Evolutionary conservation across 2,329 filamentous ascomycete genomes (phyloP).

Genomic region (Parascedosporium putredinis): DNA sequence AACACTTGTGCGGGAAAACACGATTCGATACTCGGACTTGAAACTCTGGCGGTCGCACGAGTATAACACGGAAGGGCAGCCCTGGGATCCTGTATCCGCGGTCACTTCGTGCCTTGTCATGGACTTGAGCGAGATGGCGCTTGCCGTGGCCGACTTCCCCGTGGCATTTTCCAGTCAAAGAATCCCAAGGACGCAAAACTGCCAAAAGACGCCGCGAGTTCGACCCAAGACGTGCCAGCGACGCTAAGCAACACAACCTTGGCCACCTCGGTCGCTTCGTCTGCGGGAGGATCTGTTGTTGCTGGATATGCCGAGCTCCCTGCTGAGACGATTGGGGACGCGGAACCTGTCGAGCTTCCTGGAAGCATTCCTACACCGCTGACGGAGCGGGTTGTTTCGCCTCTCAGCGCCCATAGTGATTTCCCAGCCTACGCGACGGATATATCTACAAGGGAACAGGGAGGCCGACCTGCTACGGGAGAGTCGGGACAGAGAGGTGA

Average conservation of each 20-base stretch:
- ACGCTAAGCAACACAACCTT: conserved; percentile 7
- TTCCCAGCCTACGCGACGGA: not conserved
- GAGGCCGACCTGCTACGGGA: not conserved
- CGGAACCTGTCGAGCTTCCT: not conserved
- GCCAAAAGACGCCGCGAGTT: conserved; percentile 26
- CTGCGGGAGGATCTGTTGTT: conserved; percentile 10
- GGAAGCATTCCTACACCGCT: not conserved
- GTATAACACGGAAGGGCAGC: conserved; percentile 69
- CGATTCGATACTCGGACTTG: conserved; percentile 58
- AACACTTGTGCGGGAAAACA: conserved; percentile 52
- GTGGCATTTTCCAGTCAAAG: conserved; percentile 28
- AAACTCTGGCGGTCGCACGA: conserved; percentile 55
- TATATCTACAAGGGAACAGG: not conserved
- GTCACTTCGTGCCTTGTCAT: conserved; percentile 69
- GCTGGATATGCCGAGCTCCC: conserved; percentile 8
- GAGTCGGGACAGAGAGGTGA: not conserved
- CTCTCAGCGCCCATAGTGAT: not conserved
- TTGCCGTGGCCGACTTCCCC: conserved; percentile 68
- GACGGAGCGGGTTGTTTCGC: not conserved
- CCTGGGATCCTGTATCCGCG: conserved; percentile 69
- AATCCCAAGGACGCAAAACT: conserved; percentile 26
- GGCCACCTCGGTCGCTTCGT: conserved; percentile 3
- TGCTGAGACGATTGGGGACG: not conserved
- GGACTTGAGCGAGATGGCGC: conserved; percentile 69
- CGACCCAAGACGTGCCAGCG: no score